Base-by-base conservation (phyloP, 163 green algal species). In the Chlorella variabilis region DNA sequence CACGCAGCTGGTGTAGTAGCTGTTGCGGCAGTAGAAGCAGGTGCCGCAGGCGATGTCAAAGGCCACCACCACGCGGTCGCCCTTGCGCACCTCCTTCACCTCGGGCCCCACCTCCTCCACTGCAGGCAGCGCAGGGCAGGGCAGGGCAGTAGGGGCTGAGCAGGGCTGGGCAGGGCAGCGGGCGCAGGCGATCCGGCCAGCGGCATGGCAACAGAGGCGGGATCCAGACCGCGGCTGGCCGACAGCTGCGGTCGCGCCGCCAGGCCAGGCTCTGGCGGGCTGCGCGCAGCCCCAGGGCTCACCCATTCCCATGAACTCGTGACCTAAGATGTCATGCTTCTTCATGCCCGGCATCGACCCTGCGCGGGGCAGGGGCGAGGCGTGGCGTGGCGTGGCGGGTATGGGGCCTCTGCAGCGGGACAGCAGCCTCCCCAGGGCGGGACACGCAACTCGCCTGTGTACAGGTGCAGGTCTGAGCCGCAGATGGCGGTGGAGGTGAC, bases 271-370 rank as follows among this genome's bases (percentile, higher is more conserved):
- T n/a, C n/a, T n/a, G n/a, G n/a, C n/a, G n/a, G n/a, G n/a, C n/a
- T n/a, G n/a, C n/a, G n/a, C n/a, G n/a, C n/a, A n/a, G n/a, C n/a
- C n/a, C n/a, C n/a, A n/a, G n/a, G n/a, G n/a, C n/a, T n/a, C 75
- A 70, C 90, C 81, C 9, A 89, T 73, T 21, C 91, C 90, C 91
- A 94, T 94, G 79, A 90, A 92, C 80, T 94, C 90, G 74, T 94
- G 91, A 0, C 91, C 91, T 69, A 56, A 0, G 13, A 70, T 41
- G n/a, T 79, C 54, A 0, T 27, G 18, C 25, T 54, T 73, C 75
- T 92, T 85, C 87, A 94, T 90, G 75, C 91, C 90, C 0, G 90
- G 87, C 80, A 93, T 92, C 31, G 71, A 54, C 9, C 58, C 67
- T 15, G 39, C 33, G 56, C 75, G n/a, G n/a, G n/a, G n/a, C n/a